phyloP scores from a whole-genome alignment of 176 grass and related monocot genomes.

The Stipa capillata region DNA sequence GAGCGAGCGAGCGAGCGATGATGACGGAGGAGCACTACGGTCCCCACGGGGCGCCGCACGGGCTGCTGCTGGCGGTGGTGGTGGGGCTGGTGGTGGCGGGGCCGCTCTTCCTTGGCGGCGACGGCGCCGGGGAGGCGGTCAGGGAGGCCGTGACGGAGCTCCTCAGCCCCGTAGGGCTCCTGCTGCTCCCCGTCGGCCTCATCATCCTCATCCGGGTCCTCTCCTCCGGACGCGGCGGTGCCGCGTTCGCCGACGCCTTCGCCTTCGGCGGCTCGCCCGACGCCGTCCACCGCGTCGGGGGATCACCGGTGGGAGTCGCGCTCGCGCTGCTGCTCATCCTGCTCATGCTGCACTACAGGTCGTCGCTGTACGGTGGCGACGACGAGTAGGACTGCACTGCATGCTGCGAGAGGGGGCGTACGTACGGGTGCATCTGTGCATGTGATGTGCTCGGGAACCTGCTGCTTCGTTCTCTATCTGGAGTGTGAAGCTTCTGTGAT shows the following conservation, averaged over 20 bases:
- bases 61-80: constrained; percentile 50
- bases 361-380: constrained; percentile 36
- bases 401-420: background rate
- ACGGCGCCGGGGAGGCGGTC: constrained; percentile 39
- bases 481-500: background rate
- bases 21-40: background rate
- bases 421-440: background rate
- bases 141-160: constrained; percentile 27
- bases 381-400: constrained; percentile 3
- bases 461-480: constrained; percentile 14
- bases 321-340: constrained; percentile 52
- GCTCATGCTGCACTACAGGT: constrained; percentile 48
- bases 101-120: constrained; percentile 43
- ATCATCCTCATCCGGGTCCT: constrained; percentile 72
- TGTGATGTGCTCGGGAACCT: background rate
- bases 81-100: constrained; percentile 43
- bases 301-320: constrained; percentile 53
- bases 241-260: constrained; percentile 27
- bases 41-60: constrained; percentile 31
- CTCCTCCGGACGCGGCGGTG: constrained; percentile 38
- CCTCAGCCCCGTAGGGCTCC: constrained; percentile 48
- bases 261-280: constrained; percentile 34
- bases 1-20: background rate
- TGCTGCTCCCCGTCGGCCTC: constrained; percentile 60
- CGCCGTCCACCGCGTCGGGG: constrained; percentile 53